These are phyloP conservation scores for Mucor sp. DNA, from an alignment of 371 early-diverging fungal species.

Conservation along the genomic window DNA sequence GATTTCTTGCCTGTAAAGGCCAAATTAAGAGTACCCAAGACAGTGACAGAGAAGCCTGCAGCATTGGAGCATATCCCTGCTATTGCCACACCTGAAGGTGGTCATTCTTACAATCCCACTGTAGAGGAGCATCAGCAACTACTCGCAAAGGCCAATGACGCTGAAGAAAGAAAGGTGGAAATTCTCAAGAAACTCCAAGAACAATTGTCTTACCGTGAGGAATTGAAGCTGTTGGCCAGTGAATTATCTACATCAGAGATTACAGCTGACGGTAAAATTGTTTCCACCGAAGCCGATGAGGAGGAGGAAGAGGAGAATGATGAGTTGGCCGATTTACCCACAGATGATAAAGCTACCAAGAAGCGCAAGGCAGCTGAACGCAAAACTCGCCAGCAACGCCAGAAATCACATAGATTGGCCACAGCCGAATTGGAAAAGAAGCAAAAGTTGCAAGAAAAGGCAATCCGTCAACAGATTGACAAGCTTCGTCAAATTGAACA, in stretches of 20 bases:
- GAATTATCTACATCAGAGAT: constrained; percentile 30
- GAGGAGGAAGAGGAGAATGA: constrained; percentile 49
- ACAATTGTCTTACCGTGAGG: constrained; percentile 49
- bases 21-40: constrained; percentile 56
- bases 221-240: constrained; percentile 45
- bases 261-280: constrained; percentile 35
- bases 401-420: constrained; percentile 31
- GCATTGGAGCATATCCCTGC: constrained; percentile 59
- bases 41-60: constrained; percentile 49
- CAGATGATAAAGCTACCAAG: constrained; percentile 42
- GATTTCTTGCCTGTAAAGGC: constrained; percentile 12
- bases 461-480: constrained; percentile 60
- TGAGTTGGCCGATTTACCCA: constrained; percentile 32
- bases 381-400: constrained; percentile 39
- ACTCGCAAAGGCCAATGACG: constrained; percentile 50
- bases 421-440: constrained; percentile 20
- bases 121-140: constrained; percentile 75
- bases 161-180: constrained; percentile 51
- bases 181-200: constrained; percentile 51
- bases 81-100: constrained; percentile 78
- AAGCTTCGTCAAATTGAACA: constrained; percentile 50
- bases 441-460: constrained; percentile 47
- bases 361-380: constrained; percentile 49
- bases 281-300: constrained; percentile 43
- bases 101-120: constrained; percentile 91